Evolutionary conservation across 2,329 filamentous ascomycete genomes (phyloP).

Genomic region (Fusarium oligoseptatum): DNA sequence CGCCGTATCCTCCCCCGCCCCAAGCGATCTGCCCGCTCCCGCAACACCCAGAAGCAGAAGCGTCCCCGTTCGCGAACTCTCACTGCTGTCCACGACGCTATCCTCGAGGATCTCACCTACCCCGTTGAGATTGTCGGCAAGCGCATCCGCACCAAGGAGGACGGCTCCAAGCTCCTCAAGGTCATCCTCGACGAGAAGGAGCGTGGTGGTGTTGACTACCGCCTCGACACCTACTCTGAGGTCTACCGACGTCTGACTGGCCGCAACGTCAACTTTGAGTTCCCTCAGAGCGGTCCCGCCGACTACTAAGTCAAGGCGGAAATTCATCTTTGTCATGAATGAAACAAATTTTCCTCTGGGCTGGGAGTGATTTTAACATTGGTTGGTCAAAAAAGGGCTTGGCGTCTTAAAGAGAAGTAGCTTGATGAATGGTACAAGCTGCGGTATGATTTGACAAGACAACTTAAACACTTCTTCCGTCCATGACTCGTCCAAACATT

Average conservation of each 20-base stretch:
- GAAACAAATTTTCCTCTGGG: slow-evolving; percentile 33
- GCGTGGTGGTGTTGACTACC: slow-evolving; percentile 98
- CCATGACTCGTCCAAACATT: slow-evolving; percentile 45
- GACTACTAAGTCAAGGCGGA: slow-evolving; percentile 78
- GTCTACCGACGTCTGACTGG: slow-evolving; percentile 98
- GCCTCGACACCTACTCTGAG: slow-evolving; percentile 99
- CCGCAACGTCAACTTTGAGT: slow-evolving; percentile 97
- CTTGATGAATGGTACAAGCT: slow-evolving; percentile 63
- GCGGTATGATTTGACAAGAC: slow-evolving; percentile 56
- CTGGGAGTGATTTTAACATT: slow-evolving; percentile 53
- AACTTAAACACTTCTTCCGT: slow-evolving; percentile 49
- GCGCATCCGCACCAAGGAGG: slow-evolving; percentile 98
- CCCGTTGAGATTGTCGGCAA: slow-evolving; percentile 99
- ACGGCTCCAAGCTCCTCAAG: slow-evolving; percentile 98
- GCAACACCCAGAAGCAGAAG: slow-evolving; percentile 98
- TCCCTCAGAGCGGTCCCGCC: slow-evolving; percentile 83
- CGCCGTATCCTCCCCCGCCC: slow-evolving; percentile 98
- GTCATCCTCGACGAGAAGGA: slow-evolving; percentile 99
- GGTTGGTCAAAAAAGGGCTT: slow-evolving; percentile 59
- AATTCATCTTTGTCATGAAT: slow-evolving; percentile 30
- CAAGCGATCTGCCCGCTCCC: slow-evolving; percentile 97
- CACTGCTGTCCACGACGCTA: slow-evolving; percentile 98
- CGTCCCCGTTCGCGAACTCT: slow-evolving; percentile 97
- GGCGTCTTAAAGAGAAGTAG: slow-evolving; percentile 65
- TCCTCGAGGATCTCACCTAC: slow-evolving; percentile 98